Conservation (phyloP, 768 basidiomycete genomes). For the Nidularia pulvinata region DNA sequence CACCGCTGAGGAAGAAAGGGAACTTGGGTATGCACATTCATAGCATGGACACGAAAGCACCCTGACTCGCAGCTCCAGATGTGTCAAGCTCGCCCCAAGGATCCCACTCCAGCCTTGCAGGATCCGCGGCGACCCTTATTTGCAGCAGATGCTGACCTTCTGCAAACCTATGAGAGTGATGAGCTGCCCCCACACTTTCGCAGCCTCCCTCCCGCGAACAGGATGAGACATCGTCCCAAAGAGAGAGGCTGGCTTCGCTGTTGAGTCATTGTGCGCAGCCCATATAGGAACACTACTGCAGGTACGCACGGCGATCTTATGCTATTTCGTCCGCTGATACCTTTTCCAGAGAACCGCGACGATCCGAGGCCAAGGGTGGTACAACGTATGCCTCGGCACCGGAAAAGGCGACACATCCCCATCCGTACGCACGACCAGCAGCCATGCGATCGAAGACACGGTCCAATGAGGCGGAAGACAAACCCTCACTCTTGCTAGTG, state of each 20-base stretch:
- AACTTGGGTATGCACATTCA: conserved; percentile 28
- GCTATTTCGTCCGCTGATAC: too few relatives aligned
- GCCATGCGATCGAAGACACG: too few relatives aligned
- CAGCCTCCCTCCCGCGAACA: conserved; percentile 49
- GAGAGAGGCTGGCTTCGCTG: conserved; percentile 24
- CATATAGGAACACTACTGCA: too few relatives aligned
- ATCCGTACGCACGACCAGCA: too few relatives aligned
- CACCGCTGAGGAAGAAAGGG: conserved; percentile 10
- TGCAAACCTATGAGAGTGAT: conserved; percentile 47
- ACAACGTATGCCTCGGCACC: too few relatives aligned
- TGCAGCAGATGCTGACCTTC: conserved; percentile 66
- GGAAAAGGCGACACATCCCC: too few relatives aligned
- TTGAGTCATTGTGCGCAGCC: too few relatives aligned
- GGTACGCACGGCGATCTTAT: too few relatives aligned
- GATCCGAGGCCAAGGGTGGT: too few relatives aligned
- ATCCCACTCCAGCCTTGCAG: conserved; percentile 60
- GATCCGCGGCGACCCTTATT: conserved; percentile 63
- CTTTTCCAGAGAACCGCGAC: too few relatives aligned
- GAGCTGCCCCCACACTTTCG: conserved; percentile 54
- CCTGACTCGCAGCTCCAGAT: conserved; percentile 72
- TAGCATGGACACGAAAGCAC: conserved; percentile 29
- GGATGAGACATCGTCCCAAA: conserved; percentile 40
- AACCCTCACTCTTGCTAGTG: too few relatives aligned
- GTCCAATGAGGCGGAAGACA: too few relatives aligned
- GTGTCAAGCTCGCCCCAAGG: conserved; percentile 55